Conservation (phyloP, 306 rosid genomes). For the Fragaria iinumae region DNA sequence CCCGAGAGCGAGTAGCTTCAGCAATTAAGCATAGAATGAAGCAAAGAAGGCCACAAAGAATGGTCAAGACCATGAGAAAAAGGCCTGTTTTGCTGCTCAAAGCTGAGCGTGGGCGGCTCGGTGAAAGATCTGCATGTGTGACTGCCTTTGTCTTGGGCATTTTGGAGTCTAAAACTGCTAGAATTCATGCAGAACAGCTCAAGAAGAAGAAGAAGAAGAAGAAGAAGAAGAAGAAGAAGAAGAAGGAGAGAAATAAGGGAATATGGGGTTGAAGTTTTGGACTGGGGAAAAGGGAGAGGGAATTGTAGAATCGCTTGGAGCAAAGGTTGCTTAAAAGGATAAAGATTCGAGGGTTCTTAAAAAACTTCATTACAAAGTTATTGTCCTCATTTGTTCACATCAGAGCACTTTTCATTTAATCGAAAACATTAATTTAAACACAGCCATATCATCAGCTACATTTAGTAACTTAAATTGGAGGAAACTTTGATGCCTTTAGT, state of each 20-base stretch:
- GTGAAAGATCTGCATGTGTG: slow-evolving; percentile 88
- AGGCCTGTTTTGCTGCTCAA: slow-evolving; percentile 74
- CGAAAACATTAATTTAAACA: not conserved
- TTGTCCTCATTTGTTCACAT: slow-evolving; percentile 17
- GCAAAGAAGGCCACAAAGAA: slow-evolving; percentile 66
- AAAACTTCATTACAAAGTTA: slow-evolving; percentile 36
- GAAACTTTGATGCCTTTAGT: not conserved
- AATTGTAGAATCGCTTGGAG: slow-evolving; percentile 70
- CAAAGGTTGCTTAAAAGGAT: slow-evolving; percentile 81
- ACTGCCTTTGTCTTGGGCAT: slow-evolving; percentile 60
- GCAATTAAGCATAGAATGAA: slow-evolving; percentile 84
- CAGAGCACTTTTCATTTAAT: not conserved
- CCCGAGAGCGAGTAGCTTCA: slow-evolving; percentile 93
- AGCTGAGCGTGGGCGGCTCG: slow-evolving; percentile 46
- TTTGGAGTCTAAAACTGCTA: slow-evolving; percentile 19
- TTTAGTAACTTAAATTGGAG: not conserved
- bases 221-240: not conserved
- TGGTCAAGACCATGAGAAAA: slow-evolving; percentile 52
- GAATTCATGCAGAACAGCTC: slow-evolving; percentile 15
- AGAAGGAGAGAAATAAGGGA: not conserved
- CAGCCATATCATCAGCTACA: not conserved
- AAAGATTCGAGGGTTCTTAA: slow-evolving; percentile 52
- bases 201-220: not conserved
- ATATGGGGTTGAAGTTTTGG: slow-evolving; percentile 17
- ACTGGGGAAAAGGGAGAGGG: slow-evolving; percentile 25